Evolutionary conservation across 805 yeast species (phyloP).

Genomic region (Saccharomycopsis sp.): DNA sequence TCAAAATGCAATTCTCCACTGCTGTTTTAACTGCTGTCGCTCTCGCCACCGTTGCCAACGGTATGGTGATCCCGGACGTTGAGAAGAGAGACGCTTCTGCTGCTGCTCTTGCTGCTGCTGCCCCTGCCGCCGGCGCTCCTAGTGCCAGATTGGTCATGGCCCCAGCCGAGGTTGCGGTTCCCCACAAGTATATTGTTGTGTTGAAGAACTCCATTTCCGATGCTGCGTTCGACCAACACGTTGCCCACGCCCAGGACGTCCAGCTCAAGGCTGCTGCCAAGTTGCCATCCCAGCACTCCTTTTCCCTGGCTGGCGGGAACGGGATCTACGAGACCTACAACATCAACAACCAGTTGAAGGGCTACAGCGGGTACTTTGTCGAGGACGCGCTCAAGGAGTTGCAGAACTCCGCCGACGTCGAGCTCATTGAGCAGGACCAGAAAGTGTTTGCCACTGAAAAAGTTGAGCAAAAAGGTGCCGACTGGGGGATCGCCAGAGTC

Average conservation of each 20-base stretch:
- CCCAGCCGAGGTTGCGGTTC: slow-evolving; percentile 37
- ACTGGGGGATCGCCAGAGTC: slow-evolving; percentile 68
- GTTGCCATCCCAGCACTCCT: slow-evolving; percentile 14
- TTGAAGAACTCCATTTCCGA: slow-evolving; percentile 56
- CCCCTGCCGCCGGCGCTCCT: slow-evolving; percentile 25
- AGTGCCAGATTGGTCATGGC: slow-evolving; percentile 1
- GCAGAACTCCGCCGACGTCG: slow-evolving; percentile 53
- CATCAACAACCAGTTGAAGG: slow-evolving; percentile 36
- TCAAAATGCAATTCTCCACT: slow-evolving; percentile 23
- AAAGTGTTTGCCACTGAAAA: slow-evolving; percentile 41
- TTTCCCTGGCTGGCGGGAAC: slow-evolving; percentile 43
- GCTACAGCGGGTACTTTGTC: slow-evolving; percentile 80
- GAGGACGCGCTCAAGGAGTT: slow-evolving; percentile 64
- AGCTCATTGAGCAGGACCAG: slow-evolving; percentile 54
- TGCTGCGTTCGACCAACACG: slow-evolving; percentile 53
- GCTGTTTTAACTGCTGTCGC: slow-evolving; percentile 29
- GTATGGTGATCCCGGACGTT: slow-evolving; percentile 48
- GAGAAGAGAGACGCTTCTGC: slow-evolving; percentile 27
- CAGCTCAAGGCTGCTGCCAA: not conserved
- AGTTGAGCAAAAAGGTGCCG: slow-evolving; percentile 50
- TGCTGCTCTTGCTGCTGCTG: slow-evolving; percentile 38
- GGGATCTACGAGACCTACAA: slow-evolving; percentile 35
- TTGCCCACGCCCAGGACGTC: slow-evolving; percentile 44
- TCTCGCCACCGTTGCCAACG: slow-evolving; percentile 34
- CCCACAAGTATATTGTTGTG: slow-evolving; percentile 77